These are phyloP conservation scores for Claviceps sp. DNA, from an alignment of 2,329 filamentous ascomycete species.

Conservation along the genomic window DNA sequence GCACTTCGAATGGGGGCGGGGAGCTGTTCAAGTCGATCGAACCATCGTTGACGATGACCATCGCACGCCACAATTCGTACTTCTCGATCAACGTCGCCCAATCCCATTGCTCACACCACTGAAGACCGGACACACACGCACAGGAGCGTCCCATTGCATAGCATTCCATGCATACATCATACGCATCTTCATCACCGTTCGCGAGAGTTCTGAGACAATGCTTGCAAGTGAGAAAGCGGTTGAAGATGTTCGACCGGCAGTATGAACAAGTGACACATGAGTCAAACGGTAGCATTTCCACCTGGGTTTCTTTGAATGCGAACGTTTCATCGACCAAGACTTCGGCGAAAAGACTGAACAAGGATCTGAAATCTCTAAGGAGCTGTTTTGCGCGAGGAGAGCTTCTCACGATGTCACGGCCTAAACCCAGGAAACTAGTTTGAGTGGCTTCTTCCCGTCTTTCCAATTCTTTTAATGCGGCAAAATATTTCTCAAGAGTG, in stretches of 20 bases:
- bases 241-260: constrained; percentile 93
- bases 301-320: constrained; percentile 51
- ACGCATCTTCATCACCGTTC: constrained; percentile 65
- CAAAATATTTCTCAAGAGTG: constrained; percentile 66
- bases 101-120: constrained; percentile 86
- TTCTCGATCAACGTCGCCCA: constrained; percentile 67
- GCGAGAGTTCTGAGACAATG: constrained; percentile 58
- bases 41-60: constrained; percentile 62
- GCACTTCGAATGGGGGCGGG: constrained; percentile 57
- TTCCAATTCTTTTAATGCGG: constrained; percentile 42
- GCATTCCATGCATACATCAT: constrained; percentile 96
- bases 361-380: constrained; percentile 66
- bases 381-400: constrained; percentile 49
- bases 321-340: constrained; percentile 83
- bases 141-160: constrained; percentile 96
- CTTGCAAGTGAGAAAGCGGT: constrained; percentile 86
- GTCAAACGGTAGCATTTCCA: constrained; percentile 72
- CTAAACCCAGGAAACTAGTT: constrained; percentile 34
- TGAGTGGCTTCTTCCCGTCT: constrained; percentile 31
- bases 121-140: constrained; percentile 68
- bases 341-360: constrained; percentile 66
- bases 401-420: constrained; percentile 29
- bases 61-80: constrained; percentile 71
- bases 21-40: constrained; percentile 52
- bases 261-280: constrained; percentile 92